Evolutionary conservation across 495 filamentous ascomycete species (phyloP).

Genomic region (Tirmania nivea): DNA sequence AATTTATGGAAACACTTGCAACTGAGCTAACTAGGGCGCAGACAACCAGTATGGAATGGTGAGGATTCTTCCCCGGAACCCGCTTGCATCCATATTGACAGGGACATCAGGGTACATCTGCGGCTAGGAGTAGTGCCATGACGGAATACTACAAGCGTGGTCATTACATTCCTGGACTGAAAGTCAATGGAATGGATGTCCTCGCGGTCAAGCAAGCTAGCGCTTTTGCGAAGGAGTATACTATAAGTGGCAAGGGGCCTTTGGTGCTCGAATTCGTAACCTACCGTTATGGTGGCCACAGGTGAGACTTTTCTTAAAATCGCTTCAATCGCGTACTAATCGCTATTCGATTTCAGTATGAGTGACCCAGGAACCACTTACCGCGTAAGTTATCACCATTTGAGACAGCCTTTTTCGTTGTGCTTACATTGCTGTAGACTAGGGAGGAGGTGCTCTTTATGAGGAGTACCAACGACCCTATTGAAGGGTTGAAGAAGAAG

Average conservation of each 20-base stretch:
- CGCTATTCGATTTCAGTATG: slow-evolving; percentile 33
- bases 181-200: slow-evolving; percentile 99
- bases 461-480: slow-evolving; percentile 94
- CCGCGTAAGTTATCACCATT: slow-evolving; percentile 27
- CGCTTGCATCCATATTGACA: neutral
- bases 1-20: neutral
- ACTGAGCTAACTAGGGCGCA: slow-evolving; percentile 21
- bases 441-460: slow-evolving; percentile 99
- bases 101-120: slow-evolving; percentile 36
- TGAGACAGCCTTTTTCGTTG: too few species aligned
- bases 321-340: neutral
- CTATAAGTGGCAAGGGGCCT: slow-evolving; percentile 59
- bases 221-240: slow-evolving; percentile 73
- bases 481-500: slow-evolving; percentile 93
- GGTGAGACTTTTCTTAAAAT: neutral
- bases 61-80: neutral
- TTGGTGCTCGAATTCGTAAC: slow-evolving; percentile 97
- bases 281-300: slow-evolving; percentile 97
- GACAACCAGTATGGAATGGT: slow-evolving; percentile 99
- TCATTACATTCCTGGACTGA: slow-evolving; percentile 97
- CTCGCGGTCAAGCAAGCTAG: slow-evolving; percentile 94
- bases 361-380: slow-evolving; percentile 98
- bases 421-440: slow-evolving; percentile 23
- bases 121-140: slow-evolving; percentile 74
- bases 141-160: slow-evolving; percentile 99